Conservation (phyloP, 805 yeast species). For the Hanseniaspora vineae region DNA sequence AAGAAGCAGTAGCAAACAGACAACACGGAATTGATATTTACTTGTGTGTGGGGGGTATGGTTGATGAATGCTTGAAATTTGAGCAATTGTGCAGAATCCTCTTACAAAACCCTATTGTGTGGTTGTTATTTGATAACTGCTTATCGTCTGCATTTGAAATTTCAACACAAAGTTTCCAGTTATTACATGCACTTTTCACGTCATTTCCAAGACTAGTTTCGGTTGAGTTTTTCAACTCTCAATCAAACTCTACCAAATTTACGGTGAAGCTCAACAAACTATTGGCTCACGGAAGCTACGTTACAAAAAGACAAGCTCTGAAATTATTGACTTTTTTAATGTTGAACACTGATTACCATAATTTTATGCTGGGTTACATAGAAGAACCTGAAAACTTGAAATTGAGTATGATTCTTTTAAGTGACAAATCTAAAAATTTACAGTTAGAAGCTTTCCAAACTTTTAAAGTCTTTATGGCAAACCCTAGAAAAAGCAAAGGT, state of each 20-base stretch:
- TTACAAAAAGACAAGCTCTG: constrained; percentile 82
- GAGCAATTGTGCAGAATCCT: constrained; percentile 55
- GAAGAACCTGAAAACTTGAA: constrained; percentile 74
- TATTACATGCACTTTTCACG: constrained; percentile 57
- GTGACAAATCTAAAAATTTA: constrained; percentile 80
- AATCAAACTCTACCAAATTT: constrained; percentile 42
- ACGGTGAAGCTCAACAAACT: constrained; percentile 51
- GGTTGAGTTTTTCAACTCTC: constrained; percentile 44
- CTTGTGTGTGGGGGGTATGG: constrained; percentile 59
- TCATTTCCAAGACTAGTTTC: constrained; percentile 55
- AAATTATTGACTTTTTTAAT: constrained; percentile 64
- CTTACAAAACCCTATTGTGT: constrained; percentile 44
- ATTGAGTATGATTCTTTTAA: constrained; percentile 69
- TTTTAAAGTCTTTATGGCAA: constrained; percentile 91
- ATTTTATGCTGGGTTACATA: constrained; percentile 63
- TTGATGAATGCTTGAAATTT: constrained; percentile 74
- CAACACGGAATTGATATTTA: constrained; percentile 40
- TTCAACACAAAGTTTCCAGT: constrained; percentile 79
- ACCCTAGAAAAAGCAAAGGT: constrained; percentile 76
- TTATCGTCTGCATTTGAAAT: constrained; percentile 72
- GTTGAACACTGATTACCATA: constrained; percentile 55
- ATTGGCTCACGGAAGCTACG: constrained; percentile 71
- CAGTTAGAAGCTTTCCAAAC: constrained; percentile 87
- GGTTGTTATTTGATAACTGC: constrained; percentile 76
- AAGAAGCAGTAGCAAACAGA: constrained; percentile 28